Evolutionary conservation across 73 alveolate genomes (phyloP), one percentile per base, ranked within the genome.

Genomic region (Tetrahymena thermophila): DNA sequence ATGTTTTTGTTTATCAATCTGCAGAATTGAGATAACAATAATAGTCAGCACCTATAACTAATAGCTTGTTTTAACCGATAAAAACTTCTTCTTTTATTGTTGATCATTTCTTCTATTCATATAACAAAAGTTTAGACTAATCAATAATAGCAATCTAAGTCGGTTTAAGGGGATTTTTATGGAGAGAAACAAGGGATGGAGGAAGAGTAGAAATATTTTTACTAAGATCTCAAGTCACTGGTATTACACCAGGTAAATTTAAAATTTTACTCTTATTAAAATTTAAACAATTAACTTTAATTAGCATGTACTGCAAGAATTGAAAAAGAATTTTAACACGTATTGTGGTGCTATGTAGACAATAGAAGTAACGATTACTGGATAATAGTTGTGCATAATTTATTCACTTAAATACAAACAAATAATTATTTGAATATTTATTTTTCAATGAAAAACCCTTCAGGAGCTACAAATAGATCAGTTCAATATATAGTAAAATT

Each of bases 181-280:
- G 89, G 89, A 71, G 89, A 71, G 89, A 71, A 31, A 71, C 89
- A 19, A 71, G 89, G n/a, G 89, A 71, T 71, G 89, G 89, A n/a
- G 89, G 89, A 2, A n/a, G 89, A 28, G 89, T 71, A 9, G 89
- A 71, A n/a, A 71, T 71, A 7, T 71, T n/a, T n/a, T 13, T 71
- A 31, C 11, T 8, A 2, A 71, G 89, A 25, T 9, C 89, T 1
- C 10, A 71, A 71, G 37, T 71, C 35, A 25, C 42, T 23, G 89
- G 89, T n/a, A 71, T 71, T 25, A 71, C 89, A 28, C 89, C 89
- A 71, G 37, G 89, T 71, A 71, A 7, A 25, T 71, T 14, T 50
- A 11, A 19, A 19, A 15, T 50, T 19, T 19, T 50, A 50, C 5
- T 19, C 7, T 50, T 50, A 7, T 50, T 5, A 50, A 14, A 14